Evolutionary conservation across 306 rosid species (phyloP), one percentile per base, ranked within the genome.

Genomic region (Carpinus fangiana): DNA sequence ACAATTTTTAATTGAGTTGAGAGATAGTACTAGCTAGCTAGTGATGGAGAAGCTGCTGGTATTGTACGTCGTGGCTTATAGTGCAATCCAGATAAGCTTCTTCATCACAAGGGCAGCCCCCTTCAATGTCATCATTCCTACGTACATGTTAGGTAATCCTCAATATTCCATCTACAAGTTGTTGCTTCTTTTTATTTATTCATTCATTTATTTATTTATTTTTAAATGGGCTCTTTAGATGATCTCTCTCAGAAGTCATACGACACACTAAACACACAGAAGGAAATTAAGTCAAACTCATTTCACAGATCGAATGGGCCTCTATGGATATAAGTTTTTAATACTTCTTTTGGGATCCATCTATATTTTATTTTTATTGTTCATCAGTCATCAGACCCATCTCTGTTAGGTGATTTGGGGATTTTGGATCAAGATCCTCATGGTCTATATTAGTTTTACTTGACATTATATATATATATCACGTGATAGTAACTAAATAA

Each of bases 41-140:
- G 13, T 28, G 65, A 72, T 47, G 76, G 43, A 28, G 70, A 43
- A 53, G 5, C 13, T 1, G 21, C 18, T 11, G 53, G 26, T 31
- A 14, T 55, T 2, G 23, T 26, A 3, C 47, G 20, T 11, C 17
- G 53, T 55, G 5, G 47, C 43, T 46, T 4, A 21, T 59, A 50
- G 73, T 64, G 82, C 78, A 65, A 12, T 73, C 70, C 70, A 73
- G 74, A 8, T 12, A 65, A 79, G 73, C 43, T 21, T 46, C 53
- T 51, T 34, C 52, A 41, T 10, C 45, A 66, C 10, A 52, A 20
- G 2, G 4, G 65, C 18, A 4, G 26, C 6, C 61, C 16, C 5
- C 18, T 26, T 53, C 23, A 53, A 38, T 54, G 28, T 23, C 16
- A 67, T 68, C 64, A 38, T 76, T 52, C 68, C 74, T 51, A 64